These are phyloP conservation scores for Skeletonema marinoi DNA, from an alignment of 108 stramenopile genomes.

Conservation along the genomic window DNA sequence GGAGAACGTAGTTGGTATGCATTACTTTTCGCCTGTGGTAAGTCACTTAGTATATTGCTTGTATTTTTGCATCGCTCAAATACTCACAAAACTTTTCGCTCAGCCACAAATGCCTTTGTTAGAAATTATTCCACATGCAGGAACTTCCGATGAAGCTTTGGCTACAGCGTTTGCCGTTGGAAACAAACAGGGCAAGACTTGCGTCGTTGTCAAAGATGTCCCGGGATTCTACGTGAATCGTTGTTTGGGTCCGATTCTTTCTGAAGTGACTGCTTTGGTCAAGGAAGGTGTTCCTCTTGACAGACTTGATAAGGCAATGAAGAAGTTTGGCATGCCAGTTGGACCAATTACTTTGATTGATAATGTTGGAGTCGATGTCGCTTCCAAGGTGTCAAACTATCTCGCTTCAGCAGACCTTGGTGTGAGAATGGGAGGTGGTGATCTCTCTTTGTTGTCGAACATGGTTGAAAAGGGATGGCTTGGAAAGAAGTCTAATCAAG, in stretches of 20 bases:
- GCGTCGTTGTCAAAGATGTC: slow-evolving; percentile 98
- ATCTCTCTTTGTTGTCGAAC: slow-evolving; percentile 87
- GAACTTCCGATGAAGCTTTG: slow-evolving; percentile 80
- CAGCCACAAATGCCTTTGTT: slow-evolving; percentile 84
- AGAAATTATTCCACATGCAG: slow-evolving; percentile 97
- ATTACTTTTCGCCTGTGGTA: slow-evolving; percentile 97
- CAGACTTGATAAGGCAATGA: slow-evolving; percentile 90
- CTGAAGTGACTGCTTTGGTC: slow-evolving; percentile 86
- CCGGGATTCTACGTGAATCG: slow-evolving; percentile 99
- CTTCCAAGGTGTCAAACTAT: slow-evolving; percentile 91
- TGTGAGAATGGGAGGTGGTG: slow-evolving; percentile 93
- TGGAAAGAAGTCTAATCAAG: slow-evolving; percentile 96
- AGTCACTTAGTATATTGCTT: too few relatives aligned
- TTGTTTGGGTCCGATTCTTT: slow-evolving; percentile 96
- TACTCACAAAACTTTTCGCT: too few relatives aligned
- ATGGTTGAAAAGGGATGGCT: slow-evolving; percentile 97
- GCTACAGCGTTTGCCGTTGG: slow-evolving; percentile 97
- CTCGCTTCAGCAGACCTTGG: slow-evolving; percentile 94
- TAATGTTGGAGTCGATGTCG: slow-evolving; percentile 95
- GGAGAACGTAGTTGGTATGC: slow-evolving; percentile 97
- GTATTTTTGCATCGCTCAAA: too few relatives aligned
- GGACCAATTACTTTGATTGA: slow-evolving; percentile 87
- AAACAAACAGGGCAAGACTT: slow-evolving; percentile 98
- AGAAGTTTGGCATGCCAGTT: slow-evolving; percentile 93
- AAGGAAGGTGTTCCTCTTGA: slow-evolving; percentile 88